Conservation (phyloP, 352 stramenopile genomes). For the Phytophthora chlamydospora region DNA sequence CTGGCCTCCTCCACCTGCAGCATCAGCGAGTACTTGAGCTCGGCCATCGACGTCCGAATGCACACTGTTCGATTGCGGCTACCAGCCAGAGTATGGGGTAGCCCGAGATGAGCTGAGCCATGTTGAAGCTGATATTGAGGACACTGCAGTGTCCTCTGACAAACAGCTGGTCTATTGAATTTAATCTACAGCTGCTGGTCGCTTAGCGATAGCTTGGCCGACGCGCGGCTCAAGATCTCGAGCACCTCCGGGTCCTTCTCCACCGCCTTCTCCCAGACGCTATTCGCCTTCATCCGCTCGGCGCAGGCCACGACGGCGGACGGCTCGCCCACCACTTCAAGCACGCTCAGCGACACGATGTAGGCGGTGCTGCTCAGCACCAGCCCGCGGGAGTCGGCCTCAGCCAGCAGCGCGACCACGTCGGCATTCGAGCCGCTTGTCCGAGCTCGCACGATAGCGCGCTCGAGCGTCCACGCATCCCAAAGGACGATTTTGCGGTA, state of each 20-base stretch:
- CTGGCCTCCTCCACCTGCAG: constrained; percentile 25
- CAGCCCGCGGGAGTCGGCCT: constrained; percentile 40
- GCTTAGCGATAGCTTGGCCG: constrained; percentile 14
- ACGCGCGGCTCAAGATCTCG: constrained; percentile 34
- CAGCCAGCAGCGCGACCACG: constrained; percentile 51
- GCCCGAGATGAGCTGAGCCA: constrained; percentile 18
- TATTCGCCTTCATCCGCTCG: constrained; percentile 36
- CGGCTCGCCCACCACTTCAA: constrained; percentile 36
- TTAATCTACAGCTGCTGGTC: constrained; percentile 16
- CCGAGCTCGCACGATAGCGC: constrained; percentile 58
- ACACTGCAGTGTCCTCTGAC: too few species aligned
- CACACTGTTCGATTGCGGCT: constrained; percentile 21
- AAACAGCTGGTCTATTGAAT: constrained; percentile 13
- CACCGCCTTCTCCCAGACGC: constrained; percentile 39
- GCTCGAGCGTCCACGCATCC: constrained; percentile 57
- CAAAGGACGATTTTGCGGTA: constrained; percentile 56
- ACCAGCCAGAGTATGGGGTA: constrained; percentile 3
- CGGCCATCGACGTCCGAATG: constrained; percentile 15
- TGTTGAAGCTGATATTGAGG: too few species aligned
- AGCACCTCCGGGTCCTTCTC: constrained; percentile 43
- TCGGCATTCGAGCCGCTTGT: constrained; percentile 49
- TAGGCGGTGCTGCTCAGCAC: constrained; percentile 53
- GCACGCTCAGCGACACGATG: constrained; percentile 49
- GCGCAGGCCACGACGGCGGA: constrained; percentile 40
- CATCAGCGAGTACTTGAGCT: constrained; percentile 12